These are phyloP conservation scores for Echium plantagineum DNA, from an alignment of 257 asterid genomes.

Conservation along the genomic window DNA sequence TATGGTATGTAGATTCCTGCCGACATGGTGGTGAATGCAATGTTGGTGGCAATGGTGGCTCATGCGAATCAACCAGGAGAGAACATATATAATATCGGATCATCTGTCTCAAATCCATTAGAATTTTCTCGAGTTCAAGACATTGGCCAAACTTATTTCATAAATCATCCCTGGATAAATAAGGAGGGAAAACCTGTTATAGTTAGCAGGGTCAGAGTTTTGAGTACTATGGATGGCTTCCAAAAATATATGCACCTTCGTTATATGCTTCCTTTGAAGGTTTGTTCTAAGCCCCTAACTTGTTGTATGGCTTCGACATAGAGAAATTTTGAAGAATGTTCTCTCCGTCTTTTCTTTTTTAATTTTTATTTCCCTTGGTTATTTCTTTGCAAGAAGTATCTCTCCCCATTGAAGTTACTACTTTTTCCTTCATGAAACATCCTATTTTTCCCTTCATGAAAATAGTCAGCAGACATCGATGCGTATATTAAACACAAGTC, in stretches of 20 bases:
- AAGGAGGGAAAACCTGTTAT: constrained; percentile 55
- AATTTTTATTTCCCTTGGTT: too few relatives aligned
- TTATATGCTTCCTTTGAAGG: constrained; percentile 80
- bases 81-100: constrained; percentile 63
- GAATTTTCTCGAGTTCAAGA: constrained; percentile 28
- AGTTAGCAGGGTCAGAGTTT: constrained; percentile 48
- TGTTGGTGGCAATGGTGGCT: constrained; percentile 61
- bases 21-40: constrained; percentile 91
- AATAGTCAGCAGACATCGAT: too few relatives aligned
- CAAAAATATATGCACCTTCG: constrained; percentile 44
- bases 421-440: too few relatives aligned
- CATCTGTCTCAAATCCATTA: constrained; percentile 69
- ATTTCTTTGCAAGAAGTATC: too few relatives aligned
- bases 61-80: constrained; percentile 33
- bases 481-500: too few relatives aligned
- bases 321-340: too few relatives aligned
- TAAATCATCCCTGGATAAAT: constrained; percentile 62
- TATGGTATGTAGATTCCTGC: constrained; percentile 51
- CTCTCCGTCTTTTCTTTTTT: too few relatives aligned
- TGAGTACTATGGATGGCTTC: constrained; percentile 56
- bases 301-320: background rate
- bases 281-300: constrained; percentile 4
- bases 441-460: too few relatives aligned
- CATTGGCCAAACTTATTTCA: constrained; percentile 39
- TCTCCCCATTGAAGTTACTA: too few relatives aligned